Percentiles rank a stretch among this genome's conserved stretches.
Conservation (phyloP, 495 filamentous ascomycete genomes). For the Talaromyces proteolyticus region DNA sequence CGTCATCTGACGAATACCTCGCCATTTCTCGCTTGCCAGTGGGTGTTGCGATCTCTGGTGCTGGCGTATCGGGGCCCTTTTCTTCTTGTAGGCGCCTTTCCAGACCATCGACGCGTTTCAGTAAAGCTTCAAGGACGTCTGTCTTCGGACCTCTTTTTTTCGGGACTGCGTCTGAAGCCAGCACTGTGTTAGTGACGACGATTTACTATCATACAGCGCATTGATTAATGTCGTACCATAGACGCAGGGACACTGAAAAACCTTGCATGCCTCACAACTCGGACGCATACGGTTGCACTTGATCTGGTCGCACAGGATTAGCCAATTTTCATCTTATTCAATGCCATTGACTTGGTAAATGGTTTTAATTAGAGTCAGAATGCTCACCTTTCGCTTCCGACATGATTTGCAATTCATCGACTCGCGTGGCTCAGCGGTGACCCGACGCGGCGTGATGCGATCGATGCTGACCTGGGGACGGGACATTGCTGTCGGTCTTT, state of each 20-base stretch:
- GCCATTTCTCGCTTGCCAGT: slow-evolving; percentile 11
- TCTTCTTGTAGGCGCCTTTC: slow-evolving; percentile 72
- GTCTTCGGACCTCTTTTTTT: slow-evolving; percentile 88
- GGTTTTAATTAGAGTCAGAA: no score
- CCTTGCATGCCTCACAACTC: slow-evolving; percentile 81
- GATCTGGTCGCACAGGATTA: slow-evolving; percentile 45
- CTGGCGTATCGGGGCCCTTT: slow-evolving; percentile 44
- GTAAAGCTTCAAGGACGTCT: slow-evolving; percentile 75
- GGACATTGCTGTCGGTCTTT: slow-evolving; percentile 46
- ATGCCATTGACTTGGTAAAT: no score
- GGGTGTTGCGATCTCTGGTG: slow-evolving; percentile 21
- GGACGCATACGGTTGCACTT: slow-evolving; percentile 84
- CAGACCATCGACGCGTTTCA: slow-evolving; percentile 78
- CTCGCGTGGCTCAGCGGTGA: slow-evolving; percentile 72
- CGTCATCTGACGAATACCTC: slow-evolving; percentile 9
- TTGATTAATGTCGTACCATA: slow-evolving; percentile 67
- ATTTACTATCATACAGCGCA: not conserved
- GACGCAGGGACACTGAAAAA: slow-evolving; percentile 82
- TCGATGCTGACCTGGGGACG: slow-evolving; percentile 82
- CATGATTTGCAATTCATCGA: slow-evolving; percentile 95
- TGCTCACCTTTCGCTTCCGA: slow-evolving; percentile 72
- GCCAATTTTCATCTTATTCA: not conserved
- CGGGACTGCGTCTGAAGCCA: slow-evolving; percentile 65
- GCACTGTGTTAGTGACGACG: not conserved
- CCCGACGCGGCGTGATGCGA: slow-evolving; percentile 65